Evolutionary conservation across 768 basidiomycete species (phyloP), one percentile per base, ranked within the genome.

Genomic region (Panellus pusillus): DNA sequence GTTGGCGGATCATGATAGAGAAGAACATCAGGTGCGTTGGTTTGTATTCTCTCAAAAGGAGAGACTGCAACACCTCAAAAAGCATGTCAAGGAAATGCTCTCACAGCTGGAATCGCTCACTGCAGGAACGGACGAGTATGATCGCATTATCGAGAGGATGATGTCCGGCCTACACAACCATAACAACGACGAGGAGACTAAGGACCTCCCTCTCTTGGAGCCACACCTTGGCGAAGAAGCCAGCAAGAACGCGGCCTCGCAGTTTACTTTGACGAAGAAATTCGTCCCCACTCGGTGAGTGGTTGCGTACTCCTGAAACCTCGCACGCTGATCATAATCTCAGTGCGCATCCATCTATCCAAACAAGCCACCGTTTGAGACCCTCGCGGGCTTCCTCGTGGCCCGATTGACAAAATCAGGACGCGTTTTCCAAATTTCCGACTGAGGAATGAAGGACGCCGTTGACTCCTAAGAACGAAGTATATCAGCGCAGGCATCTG

Each of bases 351-450:
- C 82, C 81, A 0, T 62, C 59, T 12, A 74, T 76, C 0, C 83
- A 1, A 76, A 84, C 61, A 72, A 79, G 51, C 82, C 84, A 3
- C 84, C 83, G 0, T 79, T 77, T 52, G 83, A 86, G 68, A 87
- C 82, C 0, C 54, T 85, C 13, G 77, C 71, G 2, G 82, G 78
- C 0, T 72, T 86, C 50, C 65, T 86, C 51, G 67, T 0, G 75
- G 78, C 0, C 84, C 84, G 0, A 69, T 86, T 19, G 85, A 86
- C 61, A 81, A 81, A 60, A 62, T 86, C 54, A 77, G 76, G 85
- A 86, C 61, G 60, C 65, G 31, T 86, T 86, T 63, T 57, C 76
- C 0, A 71, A 69, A 37, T 84, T 83, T 69, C 83, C 83, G 0
- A 79, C 74, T 0, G 74, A 80, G 44, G 78, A 80, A 77, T 79